Conservation (phyloP, 495 filamentous ascomycete species). For the Podospora bellae-mahoneyi region DNA sequence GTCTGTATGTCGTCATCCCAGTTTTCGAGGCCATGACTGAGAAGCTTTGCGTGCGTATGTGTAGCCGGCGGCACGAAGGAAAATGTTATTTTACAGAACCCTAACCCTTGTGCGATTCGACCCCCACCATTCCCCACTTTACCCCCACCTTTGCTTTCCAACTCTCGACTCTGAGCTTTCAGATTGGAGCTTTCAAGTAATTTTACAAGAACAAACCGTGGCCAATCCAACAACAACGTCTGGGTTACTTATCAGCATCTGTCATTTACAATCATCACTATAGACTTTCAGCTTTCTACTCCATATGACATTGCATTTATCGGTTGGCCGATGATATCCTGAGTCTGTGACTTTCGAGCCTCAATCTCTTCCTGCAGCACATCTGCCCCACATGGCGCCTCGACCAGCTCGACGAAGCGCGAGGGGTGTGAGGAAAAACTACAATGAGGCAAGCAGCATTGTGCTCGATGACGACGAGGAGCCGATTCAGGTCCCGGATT, state of each 20-base stretch:
- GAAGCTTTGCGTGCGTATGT: too few species aligned
- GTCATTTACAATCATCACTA: too few species aligned
- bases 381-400: neutral
- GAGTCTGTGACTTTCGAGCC: neutral
- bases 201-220: neutral
- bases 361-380: neutral
- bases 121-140: neutral
- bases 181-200: too few species aligned
- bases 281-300: neutral
- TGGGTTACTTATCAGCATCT: too few species aligned
- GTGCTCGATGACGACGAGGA: constrained; percentile 28
- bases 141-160: neutral
- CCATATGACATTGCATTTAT: neutral
- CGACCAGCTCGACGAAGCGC: constrained; percentile 18
- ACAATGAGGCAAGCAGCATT: constrained; percentile 21
- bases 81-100: neutral
- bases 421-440: constrained; percentile 26
- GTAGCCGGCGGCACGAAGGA: neutral
- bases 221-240: neutral
- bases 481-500: constrained; percentile 14
- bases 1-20: neutral
- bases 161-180: neutral
- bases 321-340: neutral
- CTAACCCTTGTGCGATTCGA: neutral
- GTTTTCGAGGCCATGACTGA: neutral